A percentile compares a stretch with the other conserved stretches of the same genome.
phyloP scores from a whole-genome alignment of 495 filamentous ascomycete genomes.

The Lophium mytilinum region DNA sequence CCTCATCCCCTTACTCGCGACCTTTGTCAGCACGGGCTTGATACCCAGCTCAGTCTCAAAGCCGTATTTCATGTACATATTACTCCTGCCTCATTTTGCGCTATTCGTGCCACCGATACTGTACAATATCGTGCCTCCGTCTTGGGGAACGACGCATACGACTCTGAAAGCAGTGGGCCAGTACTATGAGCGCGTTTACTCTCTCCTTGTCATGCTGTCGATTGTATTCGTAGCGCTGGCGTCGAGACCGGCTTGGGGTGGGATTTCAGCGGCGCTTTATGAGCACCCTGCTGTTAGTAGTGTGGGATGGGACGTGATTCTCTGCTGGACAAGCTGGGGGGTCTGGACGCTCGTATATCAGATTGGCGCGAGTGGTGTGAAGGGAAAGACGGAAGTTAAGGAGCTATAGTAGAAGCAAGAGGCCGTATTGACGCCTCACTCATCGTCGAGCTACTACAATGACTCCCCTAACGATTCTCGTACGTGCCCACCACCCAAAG shows the following conservation, averaged over 20 bases:
- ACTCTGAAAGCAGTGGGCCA: neutral
- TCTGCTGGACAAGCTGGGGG: conserved; percentile 21
- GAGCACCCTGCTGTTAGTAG: conserved; percentile 30
- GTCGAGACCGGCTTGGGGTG: conserved; percentile 1
- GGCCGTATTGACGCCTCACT: neutral
- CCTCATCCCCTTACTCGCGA: conserved; percentile 2
- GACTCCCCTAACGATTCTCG: conserved; percentile 36
- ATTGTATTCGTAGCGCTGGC: neutral
- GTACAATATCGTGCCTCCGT: conserved; percentile 8
- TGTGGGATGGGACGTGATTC: conserved; percentile 27
- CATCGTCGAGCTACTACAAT: conserved; percentile 38
- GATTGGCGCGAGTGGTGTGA: neutral
- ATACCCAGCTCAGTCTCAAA: conserved; percentile 9
- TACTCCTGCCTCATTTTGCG: conserved; percentile 17
- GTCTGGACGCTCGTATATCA: conserved; percentile 8
- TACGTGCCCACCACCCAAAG: conserved; percentile 42
- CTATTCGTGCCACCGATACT: conserved; percentile 16
- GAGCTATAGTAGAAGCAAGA: neutral
- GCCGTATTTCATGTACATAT: conserved; percentile 15
- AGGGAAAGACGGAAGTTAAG: neutral
- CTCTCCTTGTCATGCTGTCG: neutral
- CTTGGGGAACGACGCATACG: neutral
- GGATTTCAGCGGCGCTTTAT: conserved; percentile 9
- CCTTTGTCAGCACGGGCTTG: conserved; percentile 1
- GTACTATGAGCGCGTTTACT: neutral